A percentile compares a stretch with the other conserved stretches of the same genome.
phyloP scores from a whole-genome alignment of 495 filamentous ascomycete species.

The Neurospora terricola region DNA sequence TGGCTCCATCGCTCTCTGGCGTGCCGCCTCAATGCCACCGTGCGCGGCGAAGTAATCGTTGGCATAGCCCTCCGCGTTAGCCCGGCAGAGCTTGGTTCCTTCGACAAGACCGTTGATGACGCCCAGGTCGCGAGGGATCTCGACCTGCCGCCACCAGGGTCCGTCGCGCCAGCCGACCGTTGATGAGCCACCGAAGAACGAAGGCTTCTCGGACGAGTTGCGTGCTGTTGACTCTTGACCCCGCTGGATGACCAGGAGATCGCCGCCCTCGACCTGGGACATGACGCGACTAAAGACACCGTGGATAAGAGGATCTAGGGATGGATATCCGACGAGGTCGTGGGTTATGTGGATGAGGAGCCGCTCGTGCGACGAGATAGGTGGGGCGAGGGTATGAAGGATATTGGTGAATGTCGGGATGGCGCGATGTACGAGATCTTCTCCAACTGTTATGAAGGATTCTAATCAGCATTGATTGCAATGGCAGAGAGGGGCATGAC shows the following conservation, averaged over 20 bases:
- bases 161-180: slow-evolving; percentile 73
- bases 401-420: slow-evolving; percentile 92
- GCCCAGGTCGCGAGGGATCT: slow-evolving; percentile 64
- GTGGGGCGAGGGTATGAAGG: slow-evolving; percentile 87
- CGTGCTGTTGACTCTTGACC: slow-evolving; percentile 72
- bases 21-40: slow-evolving; percentile 73
- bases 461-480: slow-evolving; percentile 8
- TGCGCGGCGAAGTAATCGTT: slow-evolving; percentile 66
- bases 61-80: slow-evolving; percentile 78
- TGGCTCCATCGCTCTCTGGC: slow-evolving; percentile 61
- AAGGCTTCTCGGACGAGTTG: slow-evolving; percentile 43
- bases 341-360: slow-evolving; percentile 97
- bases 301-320: slow-evolving; percentile 87
- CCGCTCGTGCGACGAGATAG: slow-evolving; percentile 94
- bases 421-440: slow-evolving; percentile 78
- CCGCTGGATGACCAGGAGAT: slow-evolving; percentile 91
- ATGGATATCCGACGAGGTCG: slow-evolving; percentile 87
- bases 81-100: slow-evolving; percentile 80
- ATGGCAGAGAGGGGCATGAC: slow-evolving; percentile 1
- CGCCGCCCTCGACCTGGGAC: slow-evolving; percentile 95
- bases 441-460: slow-evolving; percentile 44
- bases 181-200: slow-evolving; percentile 45
- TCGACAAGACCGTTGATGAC: slow-evolving; percentile 70
- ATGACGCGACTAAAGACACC: slow-evolving; percentile 92
- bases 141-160: slow-evolving; percentile 83